Conservation (phyloP, 768 basidiomycete species). For the Scleroderma bovista region DNA sequence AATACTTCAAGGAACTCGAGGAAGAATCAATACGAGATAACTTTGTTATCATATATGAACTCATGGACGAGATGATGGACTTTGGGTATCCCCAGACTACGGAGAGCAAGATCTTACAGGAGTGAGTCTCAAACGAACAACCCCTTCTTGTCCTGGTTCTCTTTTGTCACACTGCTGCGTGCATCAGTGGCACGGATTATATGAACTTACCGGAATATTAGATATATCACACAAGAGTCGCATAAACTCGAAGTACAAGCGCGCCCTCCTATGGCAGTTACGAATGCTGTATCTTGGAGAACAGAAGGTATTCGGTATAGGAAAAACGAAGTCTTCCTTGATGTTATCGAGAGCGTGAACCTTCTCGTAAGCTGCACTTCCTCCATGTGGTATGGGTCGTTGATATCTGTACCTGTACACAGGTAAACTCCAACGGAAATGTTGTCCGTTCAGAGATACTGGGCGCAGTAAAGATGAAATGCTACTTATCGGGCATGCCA, state of each 20-base stretch:
- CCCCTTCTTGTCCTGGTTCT: too few relatives aligned
- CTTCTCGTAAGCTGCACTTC: conserved; percentile 59
- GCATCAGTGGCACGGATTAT: not conserved
- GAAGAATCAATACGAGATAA: conserved; percentile 99
- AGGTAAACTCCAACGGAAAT: conserved; percentile 97
- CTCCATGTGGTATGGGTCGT: too few relatives aligned
- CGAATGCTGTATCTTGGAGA: conserved; percentile 97
- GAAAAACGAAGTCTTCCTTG: conserved; percentile 99
- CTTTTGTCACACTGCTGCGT: not conserved
- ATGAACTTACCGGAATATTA: conserved; percentile 21
- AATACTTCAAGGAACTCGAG: conserved; percentile 99
- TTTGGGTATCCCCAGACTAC: conserved; percentile 99
- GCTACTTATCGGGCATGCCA: conserved; percentile 99
- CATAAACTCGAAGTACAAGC: conserved; percentile 94
- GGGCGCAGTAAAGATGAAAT: conserved; percentile 99
- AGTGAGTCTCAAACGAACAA: conserved; percentile 43
- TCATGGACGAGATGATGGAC: conserved; percentile 99
- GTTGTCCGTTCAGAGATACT: conserved; percentile 97
- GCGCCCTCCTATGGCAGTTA: conserved; percentile 93
- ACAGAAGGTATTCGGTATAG: conserved; percentile 96
- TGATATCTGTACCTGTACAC: not conserved
- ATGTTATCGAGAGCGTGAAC: conserved; percentile 97
- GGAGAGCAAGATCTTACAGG: conserved; percentile 98
- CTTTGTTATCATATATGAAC: conserved; percentile 98
- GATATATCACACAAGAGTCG: conserved; percentile 97